Evolutionary conservation across 2,329 filamentous ascomycete species (phyloP).

Genomic region (Colletotrichum navitas): DNA sequence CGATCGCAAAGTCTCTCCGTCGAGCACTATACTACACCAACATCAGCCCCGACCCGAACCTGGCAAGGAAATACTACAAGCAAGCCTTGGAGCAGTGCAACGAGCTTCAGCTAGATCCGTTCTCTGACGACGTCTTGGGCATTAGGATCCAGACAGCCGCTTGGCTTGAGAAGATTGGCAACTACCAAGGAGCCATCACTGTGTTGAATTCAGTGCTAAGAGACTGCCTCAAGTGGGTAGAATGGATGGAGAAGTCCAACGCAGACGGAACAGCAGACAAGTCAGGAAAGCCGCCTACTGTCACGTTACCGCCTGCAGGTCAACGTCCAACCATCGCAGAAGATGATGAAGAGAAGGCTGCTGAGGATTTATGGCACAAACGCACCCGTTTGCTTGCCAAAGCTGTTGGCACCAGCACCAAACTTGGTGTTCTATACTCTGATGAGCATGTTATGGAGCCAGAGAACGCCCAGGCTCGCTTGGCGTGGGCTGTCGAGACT

Average conservation of each 20-base stretch:
- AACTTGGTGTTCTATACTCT: conserved; percentile 86
- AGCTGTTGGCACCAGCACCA: conserved; percentile 81
- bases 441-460: conserved; percentile 80
- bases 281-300: conserved; percentile 51
- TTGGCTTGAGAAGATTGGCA: conserved; percentile 82
- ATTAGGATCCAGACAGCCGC: conserved; percentile 85
- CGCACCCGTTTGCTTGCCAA: conserved; percentile 79
- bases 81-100: conserved; percentile 80
- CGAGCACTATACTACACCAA: conserved; percentile 90
- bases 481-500: conserved; percentile 87
- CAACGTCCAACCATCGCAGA: conserved; percentile 40
- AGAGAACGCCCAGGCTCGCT: conserved; percentile 78
- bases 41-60: conserved; percentile 77
- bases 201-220: conserved; percentile 81
- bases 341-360: conserved; percentile 47
- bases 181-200: conserved; percentile 77
- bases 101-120: conserved; percentile 84
- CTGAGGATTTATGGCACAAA: conserved; percentile 67
- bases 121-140: conserved; percentile 90
- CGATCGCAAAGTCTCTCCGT: conserved; percentile 82
- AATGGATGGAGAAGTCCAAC: conserved; percentile 63
- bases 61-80: conserved; percentile 86
- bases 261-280: conserved; percentile 61
- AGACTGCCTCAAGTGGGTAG: conserved; percentile 76
- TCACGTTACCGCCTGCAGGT: conserved; percentile 8